Evolutionary conservation across 75 land plant genomes (phyloP).

Genomic region (Ceratopteris richardii): DNA sequence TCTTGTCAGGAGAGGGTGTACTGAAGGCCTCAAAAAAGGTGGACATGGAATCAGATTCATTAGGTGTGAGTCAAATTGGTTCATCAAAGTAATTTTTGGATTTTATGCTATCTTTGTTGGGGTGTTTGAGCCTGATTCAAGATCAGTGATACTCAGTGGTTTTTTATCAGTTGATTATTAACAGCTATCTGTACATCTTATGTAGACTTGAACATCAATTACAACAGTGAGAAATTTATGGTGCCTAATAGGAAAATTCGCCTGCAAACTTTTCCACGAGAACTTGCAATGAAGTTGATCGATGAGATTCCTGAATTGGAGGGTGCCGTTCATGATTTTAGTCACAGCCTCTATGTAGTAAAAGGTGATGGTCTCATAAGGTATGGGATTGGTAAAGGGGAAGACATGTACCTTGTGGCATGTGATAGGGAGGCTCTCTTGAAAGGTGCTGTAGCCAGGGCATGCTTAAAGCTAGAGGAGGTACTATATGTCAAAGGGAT

Average conservation of each 20-base stretch:
- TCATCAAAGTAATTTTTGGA: too few species aligned
- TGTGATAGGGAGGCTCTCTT: slow-evolving; percentile 15
- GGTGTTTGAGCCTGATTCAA: too few species aligned
- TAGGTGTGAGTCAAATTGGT: too few species aligned
- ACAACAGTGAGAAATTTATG: neutral
- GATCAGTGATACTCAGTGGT: too few species aligned
- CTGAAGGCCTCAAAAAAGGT: too few species aligned
- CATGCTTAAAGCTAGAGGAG: slow-evolving; percentile 15
- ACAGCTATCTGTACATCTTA: neutral
- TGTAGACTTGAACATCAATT: neutral
- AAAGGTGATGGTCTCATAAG: slow-evolving; percentile 9
- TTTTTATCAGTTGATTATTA: too few species aligned
- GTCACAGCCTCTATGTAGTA: slow-evolving; percentile 14
- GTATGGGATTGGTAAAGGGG: slow-evolving; percentile 12
- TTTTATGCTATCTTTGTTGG: too few species aligned
- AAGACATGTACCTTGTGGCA: slow-evolving; percentile 15
- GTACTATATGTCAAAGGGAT: slow-evolving; percentile 13
- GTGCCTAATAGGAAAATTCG: slow-evolving; percentile 1
- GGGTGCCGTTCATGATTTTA: slow-evolving; percentile 13
- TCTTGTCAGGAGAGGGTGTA: too few species aligned
- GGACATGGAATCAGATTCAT: too few species aligned
- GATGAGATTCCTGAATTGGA: slow-evolving; percentile 17
- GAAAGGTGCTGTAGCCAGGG: slow-evolving; percentile 18
- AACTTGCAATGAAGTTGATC: slow-evolving; percentile 10
- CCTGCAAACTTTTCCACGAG: slow-evolving; percentile 17